Conservation (phyloP, 108 stramenopile genomes). For the Epithemia pelagica region DNA sequence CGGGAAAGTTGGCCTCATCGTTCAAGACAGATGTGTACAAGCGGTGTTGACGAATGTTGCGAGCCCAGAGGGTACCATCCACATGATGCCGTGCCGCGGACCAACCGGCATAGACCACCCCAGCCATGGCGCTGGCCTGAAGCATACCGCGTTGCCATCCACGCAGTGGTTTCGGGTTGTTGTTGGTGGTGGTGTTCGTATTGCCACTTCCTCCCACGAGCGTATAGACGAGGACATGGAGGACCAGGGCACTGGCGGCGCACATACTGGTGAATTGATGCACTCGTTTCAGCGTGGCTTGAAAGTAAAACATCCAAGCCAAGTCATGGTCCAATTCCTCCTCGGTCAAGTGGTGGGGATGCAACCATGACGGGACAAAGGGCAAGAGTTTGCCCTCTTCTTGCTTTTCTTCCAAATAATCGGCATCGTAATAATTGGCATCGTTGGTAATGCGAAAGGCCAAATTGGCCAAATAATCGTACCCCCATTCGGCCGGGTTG, state of each 20-base stretch:
- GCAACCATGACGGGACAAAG: too few relatives aligned
- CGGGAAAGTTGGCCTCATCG: background rate
- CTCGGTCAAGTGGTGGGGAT: too few relatives aligned
- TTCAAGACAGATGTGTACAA: conserved; percentile 5
- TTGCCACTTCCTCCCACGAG: conserved; percentile 1
- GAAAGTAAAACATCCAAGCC: too few relatives aligned
- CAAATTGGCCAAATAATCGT: too few relatives aligned
- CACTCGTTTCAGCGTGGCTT: too few relatives aligned
- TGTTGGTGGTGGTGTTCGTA: background rate
- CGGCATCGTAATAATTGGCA: too few relatives aligned
- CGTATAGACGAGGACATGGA: background rate
- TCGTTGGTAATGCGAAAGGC: too few relatives aligned
- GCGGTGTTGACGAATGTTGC: conserved; percentile 10
- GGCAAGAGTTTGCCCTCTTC: too few relatives aligned
- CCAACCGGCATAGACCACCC: conserved; percentile 1
- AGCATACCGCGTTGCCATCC: conserved; percentile 1
- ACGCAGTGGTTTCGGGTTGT: too few relatives aligned
- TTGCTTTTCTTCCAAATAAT: too few relatives aligned
- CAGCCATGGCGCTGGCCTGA: background rate
- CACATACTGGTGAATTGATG: conserved; percentile 4
- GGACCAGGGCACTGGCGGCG: background rate
- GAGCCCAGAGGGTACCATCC: conserved; percentile 19
- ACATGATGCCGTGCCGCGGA: conserved; percentile 9
- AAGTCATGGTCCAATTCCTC: too few relatives aligned
- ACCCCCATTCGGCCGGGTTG: conserved; percentile 27